Conservation (phyloP, 768 basidiomycete species). For the Leccinum olivaceopallidum region DNA sequence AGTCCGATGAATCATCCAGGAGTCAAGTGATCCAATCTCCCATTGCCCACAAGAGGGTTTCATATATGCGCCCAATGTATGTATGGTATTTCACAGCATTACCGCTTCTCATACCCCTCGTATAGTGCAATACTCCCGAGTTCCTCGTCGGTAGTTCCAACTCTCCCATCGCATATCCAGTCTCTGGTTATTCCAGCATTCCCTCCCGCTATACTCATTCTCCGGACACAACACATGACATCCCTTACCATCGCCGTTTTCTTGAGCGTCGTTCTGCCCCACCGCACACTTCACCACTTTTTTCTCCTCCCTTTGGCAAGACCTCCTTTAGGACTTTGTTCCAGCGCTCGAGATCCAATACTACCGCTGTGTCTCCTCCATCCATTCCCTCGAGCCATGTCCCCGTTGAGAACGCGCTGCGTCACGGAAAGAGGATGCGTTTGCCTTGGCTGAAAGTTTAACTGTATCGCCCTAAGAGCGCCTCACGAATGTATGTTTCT, state of each 20-base stretch:
- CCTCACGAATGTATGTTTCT: conserved; percentile 8
- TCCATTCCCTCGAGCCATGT: conserved; percentile 18
- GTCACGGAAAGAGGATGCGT: conserved; percentile 31
- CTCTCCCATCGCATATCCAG: conserved; percentile 33
- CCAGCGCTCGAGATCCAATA: conserved; percentile 30
- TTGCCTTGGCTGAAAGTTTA: conserved; percentile 34
- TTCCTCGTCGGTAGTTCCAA: conserved; percentile 34
- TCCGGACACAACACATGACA: conserved; percentile 5
- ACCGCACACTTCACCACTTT: conserved; percentile 10
- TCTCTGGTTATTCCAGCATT: conserved; percentile 31
- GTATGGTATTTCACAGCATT: not conserved
- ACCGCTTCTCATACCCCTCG: not conserved
- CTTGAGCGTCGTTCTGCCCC: conserved; percentile 23
- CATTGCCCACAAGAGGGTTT: conserved; percentile 19
- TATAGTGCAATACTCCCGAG: conserved; percentile 28
- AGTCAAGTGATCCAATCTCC: conserved; percentile 2
- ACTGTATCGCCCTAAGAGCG: conserved; percentile 15
- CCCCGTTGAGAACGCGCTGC: conserved; percentile 23
- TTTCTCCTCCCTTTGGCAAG: conserved; percentile 19
- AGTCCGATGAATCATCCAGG: conserved; percentile 15
- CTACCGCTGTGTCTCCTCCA: conserved; percentile 15
- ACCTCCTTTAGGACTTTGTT: conserved; percentile 28
- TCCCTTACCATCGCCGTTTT: conserved; percentile 11
- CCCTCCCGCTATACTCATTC: conserved; percentile 12
- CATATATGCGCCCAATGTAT: conserved; percentile 31